Conservation (phyloP, 2,329 filamentous ascomycete genomes). For the Sodiomyces alkalinus region DNA sequence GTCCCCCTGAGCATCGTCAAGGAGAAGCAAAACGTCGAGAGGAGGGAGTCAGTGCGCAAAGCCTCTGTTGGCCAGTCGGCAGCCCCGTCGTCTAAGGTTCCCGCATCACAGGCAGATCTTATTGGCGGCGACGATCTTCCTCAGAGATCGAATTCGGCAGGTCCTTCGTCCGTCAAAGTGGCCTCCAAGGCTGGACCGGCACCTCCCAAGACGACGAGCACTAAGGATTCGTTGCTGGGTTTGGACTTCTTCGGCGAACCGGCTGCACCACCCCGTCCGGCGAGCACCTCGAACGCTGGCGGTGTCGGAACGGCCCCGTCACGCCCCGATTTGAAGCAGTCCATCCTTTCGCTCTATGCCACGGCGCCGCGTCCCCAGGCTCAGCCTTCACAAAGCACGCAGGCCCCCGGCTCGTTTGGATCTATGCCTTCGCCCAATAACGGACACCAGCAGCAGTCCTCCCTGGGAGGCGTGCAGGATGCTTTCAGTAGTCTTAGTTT, state of each 20-base stretch:
- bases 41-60: slow-evolving; percentile 46
- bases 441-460: slow-evolving; percentile 32
- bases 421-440: slow-evolving; percentile 48
- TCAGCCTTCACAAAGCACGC: slow-evolving; percentile 27
- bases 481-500: slow-evolving; percentile 45
- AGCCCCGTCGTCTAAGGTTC: slow-evolving; percentile 10
- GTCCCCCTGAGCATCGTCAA: slow-evolving; percentile 48
- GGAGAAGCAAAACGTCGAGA: slow-evolving; percentile 49
- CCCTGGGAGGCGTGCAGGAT: slow-evolving; percentile 56
- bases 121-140: slow-evolving; percentile 64
- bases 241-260: slow-evolving; percentile 80
- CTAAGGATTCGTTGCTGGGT: slow-evolving; percentile 81
- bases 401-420: slow-evolving; percentile 50
- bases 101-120: slow-evolving; percentile 52
- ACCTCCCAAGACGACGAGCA: slow-evolving; percentile 52
- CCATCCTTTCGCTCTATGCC: slow-evolving; percentile 88
- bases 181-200: slow-evolving; percentile 48
- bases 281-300: slow-evolving; percentile 58
- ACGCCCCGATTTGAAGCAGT: slow-evolving; percentile 89
- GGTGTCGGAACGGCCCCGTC: slow-evolving; percentile 46
- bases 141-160: slow-evolving; percentile 58
- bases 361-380: slow-evolving; percentile 65
- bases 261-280: slow-evolving; percentile 60
- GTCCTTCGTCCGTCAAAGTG: slow-evolving; percentile 43
- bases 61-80: slow-evolving; percentile 31